Conservation (phyloP, 2,329 filamentous ascomycete species). For the Fusarium nisikadoi region DNA sequence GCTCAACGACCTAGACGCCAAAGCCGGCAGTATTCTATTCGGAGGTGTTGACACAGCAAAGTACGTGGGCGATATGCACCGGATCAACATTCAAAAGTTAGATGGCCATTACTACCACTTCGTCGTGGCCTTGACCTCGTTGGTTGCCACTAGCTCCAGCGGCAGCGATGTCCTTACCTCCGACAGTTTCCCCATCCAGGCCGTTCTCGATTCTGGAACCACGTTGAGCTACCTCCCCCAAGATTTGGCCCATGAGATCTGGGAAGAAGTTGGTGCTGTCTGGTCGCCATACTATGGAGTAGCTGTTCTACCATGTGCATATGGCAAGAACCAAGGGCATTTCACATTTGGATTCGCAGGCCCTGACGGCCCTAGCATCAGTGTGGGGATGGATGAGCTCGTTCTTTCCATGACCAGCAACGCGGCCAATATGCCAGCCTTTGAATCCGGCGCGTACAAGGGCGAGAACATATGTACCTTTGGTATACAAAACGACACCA, state of each 20-base stretch:
- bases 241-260: constrained; percentile 64
- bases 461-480: constrained; percentile 64
- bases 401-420: constrained; percentile 58
- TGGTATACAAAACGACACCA: constrained; percentile 64
- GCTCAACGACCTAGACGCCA: constrained; percentile 69
- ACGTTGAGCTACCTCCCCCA: constrained; percentile 76
- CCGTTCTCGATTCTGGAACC: constrained; percentile 80
- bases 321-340: constrained; percentile 56
- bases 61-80: constrained; percentile 71
- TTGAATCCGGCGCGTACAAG: constrained; percentile 54
- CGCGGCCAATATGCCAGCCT: constrained; percentile 47
- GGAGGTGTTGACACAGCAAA: constrained; percentile 84
- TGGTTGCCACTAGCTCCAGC: constrained; percentile 59
- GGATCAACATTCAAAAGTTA: constrained; percentile 64
- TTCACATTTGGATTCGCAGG: constrained; percentile 67
- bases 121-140: constrained; percentile 59
- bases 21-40: constrained; percentile 78
- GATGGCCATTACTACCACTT: constrained; percentile 58
- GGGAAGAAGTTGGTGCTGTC: constrained; percentile 64
- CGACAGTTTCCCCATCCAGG: constrained; percentile 60
- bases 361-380: constrained; percentile 59
- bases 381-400: constrained; percentile 65
- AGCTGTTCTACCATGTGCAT: constrained; percentile 63
- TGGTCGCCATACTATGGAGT: constrained; percentile 52
- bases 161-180: constrained; percentile 61